A percentile compares a stretch with the other conserved stretches of the same genome.
These are phyloP conservation scores for Colletotrichum magnum DNA, from an alignment of 2,329 filamentous ascomycete genomes.

Conservation along the genomic window DNA sequence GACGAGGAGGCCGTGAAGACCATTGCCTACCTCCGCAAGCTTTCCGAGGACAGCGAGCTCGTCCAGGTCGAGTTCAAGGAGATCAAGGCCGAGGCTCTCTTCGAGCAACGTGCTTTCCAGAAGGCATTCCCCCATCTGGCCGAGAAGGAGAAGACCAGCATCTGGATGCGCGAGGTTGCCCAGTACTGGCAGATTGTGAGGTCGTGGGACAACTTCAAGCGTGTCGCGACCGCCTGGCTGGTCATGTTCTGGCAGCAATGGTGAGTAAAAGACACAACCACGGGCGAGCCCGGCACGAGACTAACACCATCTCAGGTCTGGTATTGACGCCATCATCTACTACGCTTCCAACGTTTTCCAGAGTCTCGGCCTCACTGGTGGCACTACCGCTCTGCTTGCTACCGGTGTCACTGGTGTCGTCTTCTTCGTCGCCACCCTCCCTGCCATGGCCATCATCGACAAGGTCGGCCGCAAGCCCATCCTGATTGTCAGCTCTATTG, in stretches of 20 bases:
- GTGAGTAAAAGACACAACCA: constrained; percentile 36
- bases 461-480: constrained; percentile 58
- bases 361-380: constrained; percentile 72
- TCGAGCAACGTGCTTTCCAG: constrained; percentile 58
- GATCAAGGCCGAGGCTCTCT: constrained; percentile 61
- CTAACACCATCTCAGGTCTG: constrained; percentile 38
- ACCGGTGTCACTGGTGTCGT: constrained; percentile 76
- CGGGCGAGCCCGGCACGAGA: not conserved
- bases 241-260: constrained; percentile 65
- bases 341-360: constrained; percentile 71
- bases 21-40: constrained; percentile 73
- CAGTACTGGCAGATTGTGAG: constrained; percentile 64
- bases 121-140: constrained; percentile 60
- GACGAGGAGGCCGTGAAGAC: constrained; percentile 54
- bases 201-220: constrained; percentile 64
- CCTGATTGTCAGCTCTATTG: constrained; percentile 52
- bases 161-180: constrained; percentile 60
- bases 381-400: constrained; percentile 70
- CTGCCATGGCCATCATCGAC: constrained; percentile 54
- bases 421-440: constrained; percentile 52
- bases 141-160: constrained; percentile 55
- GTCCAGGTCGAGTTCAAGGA: constrained; percentile 61
- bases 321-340: constrained; percentile 61
- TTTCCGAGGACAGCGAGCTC: constrained; percentile 72
- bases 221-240: constrained; percentile 58